These are phyloP conservation scores for Fusarium keratoplasticum DNA, from an alignment of 2,329 filamentous ascomycete species.

Conservation along the genomic window DNA sequence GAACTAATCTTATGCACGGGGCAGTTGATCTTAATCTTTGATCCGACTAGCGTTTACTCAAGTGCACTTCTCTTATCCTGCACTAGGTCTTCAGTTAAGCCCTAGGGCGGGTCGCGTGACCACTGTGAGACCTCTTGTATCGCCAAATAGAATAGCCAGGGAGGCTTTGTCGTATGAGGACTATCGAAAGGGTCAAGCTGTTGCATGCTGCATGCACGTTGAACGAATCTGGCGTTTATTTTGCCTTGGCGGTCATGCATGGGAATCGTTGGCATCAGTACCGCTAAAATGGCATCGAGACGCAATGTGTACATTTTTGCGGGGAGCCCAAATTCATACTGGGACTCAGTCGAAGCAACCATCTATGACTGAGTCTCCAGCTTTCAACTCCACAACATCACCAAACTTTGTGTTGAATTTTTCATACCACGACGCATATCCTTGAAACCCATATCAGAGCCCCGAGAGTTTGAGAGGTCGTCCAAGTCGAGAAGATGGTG, in stretches of 20 bases:
- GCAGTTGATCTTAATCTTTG: background rate
- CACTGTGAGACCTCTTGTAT: background rate
- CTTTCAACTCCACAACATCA: constrained; percentile 25
- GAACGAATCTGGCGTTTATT: background rate
- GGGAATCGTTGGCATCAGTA: constrained; percentile 30
- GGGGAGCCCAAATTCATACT: constrained; percentile 29
- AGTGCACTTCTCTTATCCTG: background rate
- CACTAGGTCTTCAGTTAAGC: background rate
- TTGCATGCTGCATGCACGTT: background rate
- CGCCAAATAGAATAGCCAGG: background rate
- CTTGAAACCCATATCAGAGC: background rate
- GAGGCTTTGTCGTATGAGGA: background rate
- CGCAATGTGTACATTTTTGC: constrained; percentile 29
- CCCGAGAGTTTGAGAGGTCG: background rate
- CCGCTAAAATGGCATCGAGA: constrained; percentile 42
- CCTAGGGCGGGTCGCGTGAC: constrained; percentile 4
- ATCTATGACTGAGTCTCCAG: background rate
- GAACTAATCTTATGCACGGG: background rate
- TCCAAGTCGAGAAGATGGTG: constrained; percentile 30
- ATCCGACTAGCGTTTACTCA: background rate
- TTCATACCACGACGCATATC: background rate
- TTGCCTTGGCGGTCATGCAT: background rate
- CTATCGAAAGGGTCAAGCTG: background rate
- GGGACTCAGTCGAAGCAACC: constrained; percentile 10
- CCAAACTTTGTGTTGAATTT: constrained; percentile 14